These are phyloP conservation scores for Pelagomonas calceolata DNA, from an alignment of 108 stramenopile genomes.

Conservation along the genomic window DNA sequence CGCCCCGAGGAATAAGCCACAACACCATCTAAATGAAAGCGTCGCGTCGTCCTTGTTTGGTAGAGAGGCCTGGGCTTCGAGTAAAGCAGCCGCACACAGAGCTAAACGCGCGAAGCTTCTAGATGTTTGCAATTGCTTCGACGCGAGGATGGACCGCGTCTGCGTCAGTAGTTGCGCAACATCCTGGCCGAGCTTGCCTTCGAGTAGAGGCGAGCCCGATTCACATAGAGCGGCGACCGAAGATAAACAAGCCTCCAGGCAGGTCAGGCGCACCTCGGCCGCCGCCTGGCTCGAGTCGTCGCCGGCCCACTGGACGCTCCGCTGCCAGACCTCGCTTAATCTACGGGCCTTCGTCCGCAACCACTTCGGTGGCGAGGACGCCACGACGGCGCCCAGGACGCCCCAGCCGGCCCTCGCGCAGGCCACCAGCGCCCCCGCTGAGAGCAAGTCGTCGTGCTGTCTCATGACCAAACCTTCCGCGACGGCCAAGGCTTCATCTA, in stretches of 20 bases:
- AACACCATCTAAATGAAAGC: no score
- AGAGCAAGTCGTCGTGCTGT: neutral
- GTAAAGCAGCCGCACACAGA: neutral
- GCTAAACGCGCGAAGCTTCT: neutral
- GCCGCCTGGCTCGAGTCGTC: no score
- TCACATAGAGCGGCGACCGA: neutral
- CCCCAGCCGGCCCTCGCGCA: neutral
- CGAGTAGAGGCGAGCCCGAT: neutral
- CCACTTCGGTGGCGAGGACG: neutral
- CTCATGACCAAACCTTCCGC: neutral
- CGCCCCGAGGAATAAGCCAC: no score
- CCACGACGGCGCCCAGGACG: neutral
- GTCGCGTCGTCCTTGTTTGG: no score
- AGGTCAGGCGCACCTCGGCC: no score
- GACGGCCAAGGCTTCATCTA: neutral
- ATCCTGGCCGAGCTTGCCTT: neutral
- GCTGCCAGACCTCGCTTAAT: neutral
- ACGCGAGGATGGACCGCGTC: no score
- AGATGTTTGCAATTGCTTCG: neutral
- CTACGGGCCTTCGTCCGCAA: neutral
- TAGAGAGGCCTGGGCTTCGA: neutral
- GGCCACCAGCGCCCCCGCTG: neutral
- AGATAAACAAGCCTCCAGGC: neutral
- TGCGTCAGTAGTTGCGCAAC: neutral
- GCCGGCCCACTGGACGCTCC: neutral